phyloP scores from a whole-genome alignment of 176 grass and related monocot genomes.

The Calamus simplicifolius region DNA sequence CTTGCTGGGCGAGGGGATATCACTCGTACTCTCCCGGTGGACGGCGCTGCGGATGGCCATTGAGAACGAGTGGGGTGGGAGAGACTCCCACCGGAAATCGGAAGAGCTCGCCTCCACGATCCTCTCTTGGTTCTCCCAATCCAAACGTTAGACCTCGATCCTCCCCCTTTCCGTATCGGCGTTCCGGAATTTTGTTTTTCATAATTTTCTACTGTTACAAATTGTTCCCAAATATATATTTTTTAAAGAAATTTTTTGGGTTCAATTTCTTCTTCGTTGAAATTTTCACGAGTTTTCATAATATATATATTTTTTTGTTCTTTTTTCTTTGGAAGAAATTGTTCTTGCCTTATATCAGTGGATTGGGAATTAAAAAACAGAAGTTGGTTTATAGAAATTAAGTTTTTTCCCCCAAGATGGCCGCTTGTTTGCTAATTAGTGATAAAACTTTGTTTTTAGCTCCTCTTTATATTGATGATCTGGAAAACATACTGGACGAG shows the following conservation, averaged over 20 bases:
- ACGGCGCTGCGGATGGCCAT: constrained; percentile 84
- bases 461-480: constrained; percentile 65
- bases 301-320: not conserved
- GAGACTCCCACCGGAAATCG: constrained; percentile 54
- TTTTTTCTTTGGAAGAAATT: too few relatives aligned
- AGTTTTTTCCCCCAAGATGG: too few relatives aligned
- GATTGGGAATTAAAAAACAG: too few relatives aligned
- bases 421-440: too few relatives aligned
- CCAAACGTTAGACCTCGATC: constrained; percentile 36
- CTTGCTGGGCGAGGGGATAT: constrained; percentile 46
- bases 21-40: constrained; percentile 57
- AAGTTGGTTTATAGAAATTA: too few relatives aligned
- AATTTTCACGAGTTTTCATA: not conserved
- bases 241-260: too few relatives aligned
- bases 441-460: constrained; percentile 19
- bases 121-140: constrained; percentile 49
- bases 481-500: constrained; percentile 58
- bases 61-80: constrained; percentile 72
- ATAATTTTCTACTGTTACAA: not conserved
- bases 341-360: too few relatives aligned
- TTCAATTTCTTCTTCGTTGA: not conserved
- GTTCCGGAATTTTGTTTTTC: not conserved
- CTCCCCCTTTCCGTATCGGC: not conserved
- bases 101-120: constrained; percentile 39
- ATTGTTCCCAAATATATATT: not conserved